A percentile compares a stretch with the other conserved stretches of the same genome.
These are phyloP conservation scores for Pseudoturritis turrita DNA, from an alignment of 345 rosid genomes.

Conservation along the genomic window DNA sequence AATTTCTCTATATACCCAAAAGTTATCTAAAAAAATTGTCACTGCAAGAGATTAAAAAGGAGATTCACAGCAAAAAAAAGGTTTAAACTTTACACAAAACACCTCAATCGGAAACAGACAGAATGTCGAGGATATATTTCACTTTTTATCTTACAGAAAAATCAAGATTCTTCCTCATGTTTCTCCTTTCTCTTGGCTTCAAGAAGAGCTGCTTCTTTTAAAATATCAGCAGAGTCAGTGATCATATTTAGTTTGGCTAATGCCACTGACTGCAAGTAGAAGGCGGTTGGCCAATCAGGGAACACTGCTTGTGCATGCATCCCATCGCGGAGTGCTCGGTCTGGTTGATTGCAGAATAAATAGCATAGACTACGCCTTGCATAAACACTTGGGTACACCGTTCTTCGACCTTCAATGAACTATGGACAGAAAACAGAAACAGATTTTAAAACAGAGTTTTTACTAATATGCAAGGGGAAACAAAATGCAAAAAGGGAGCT, in stretches of 20 bases:
- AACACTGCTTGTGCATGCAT: constrained; percentile 76
- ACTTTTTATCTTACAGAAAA: not conserved
- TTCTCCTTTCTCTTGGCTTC: constrained; percentile 65
- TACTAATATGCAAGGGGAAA: not conserved
- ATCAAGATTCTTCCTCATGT: constrained; percentile 41
- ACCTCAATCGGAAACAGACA: not conserved
- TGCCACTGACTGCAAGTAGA: constrained; percentile 94
- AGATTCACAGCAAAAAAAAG: not conserved
- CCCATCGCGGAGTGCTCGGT: constrained; percentile 78
- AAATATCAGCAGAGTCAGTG: constrained; percentile 78
- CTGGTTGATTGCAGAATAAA: constrained; percentile 67
- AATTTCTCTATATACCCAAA: not conserved
- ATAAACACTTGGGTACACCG: constrained; percentile 75
- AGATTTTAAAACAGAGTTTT: not conserved
- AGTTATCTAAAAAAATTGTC: not conserved
- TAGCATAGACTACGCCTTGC: constrained; percentile 88
- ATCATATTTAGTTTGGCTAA: constrained; percentile 81
- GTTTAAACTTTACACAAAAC: not conserved
- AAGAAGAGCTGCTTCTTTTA: constrained; percentile 69
- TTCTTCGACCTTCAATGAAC: constrained; percentile 66
- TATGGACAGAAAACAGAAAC: constrained; percentile 21
- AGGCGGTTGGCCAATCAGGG: constrained; percentile 91
- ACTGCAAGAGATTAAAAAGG: not conserved
- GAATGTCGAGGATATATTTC: not conserved
- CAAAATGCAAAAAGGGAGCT: not conserved